phyloP scores from a whole-genome alignment of 805 yeast species.

The Cyberlindnera veronae region DNA sequence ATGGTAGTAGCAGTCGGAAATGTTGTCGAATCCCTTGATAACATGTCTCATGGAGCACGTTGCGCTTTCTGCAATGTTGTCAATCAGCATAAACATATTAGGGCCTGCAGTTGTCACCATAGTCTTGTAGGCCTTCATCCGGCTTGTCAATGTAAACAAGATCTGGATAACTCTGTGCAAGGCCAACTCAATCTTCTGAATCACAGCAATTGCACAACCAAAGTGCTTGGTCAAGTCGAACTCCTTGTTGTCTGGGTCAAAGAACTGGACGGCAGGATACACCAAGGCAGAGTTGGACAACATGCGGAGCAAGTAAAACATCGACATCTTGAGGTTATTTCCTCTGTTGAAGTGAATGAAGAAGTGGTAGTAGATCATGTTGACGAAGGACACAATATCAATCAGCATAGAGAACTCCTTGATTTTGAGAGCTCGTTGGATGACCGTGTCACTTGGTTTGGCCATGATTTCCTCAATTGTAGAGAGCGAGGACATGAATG shows the following conservation, averaged over 20 bases:
- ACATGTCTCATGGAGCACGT: slow-evolving; percentile 7
- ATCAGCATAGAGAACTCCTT: slow-evolving; percentile 7
- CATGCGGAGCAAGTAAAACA: slow-evolving; percentile 12
- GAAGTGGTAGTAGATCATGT: slow-evolving; percentile 24
- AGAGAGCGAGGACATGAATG: slow-evolving; percentile 1
- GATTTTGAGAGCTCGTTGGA: slow-evolving; percentile 18
- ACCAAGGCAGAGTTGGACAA: slow-evolving; percentile 6
- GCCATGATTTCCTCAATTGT: slow-evolving; percentile 16
- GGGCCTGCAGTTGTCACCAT: slow-evolving; percentile 5
- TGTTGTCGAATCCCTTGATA: slow-evolving; percentile 8
- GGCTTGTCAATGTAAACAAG: slow-evolving; percentile 15
- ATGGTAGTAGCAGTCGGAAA: slow-evolving; percentile 26
- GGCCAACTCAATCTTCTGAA: slow-evolving; percentile 23
- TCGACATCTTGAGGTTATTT: slow-evolving; percentile 12
- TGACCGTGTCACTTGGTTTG: slow-evolving; percentile 17
- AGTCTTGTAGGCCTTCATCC: slow-evolving; percentile 21
- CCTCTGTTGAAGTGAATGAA: slow-evolving; percentile 20
- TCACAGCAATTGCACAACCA: slow-evolving; percentile 17
- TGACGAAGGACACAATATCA: slow-evolving; percentile 16
- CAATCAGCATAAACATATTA: slow-evolving; percentile 8
- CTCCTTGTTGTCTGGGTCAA: slow-evolving; percentile 14
- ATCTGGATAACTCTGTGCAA: slow-evolving; percentile 22
- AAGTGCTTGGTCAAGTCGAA: slow-evolving; percentile 22
- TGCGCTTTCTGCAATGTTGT: slow-evolving; percentile 11
- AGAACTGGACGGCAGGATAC: slow-evolving; percentile 16